These are phyloP conservation scores for Chalciporus chontae DNA, from an alignment of 768 basidiomycete genomes.

Conservation along the genomic window DNA sequence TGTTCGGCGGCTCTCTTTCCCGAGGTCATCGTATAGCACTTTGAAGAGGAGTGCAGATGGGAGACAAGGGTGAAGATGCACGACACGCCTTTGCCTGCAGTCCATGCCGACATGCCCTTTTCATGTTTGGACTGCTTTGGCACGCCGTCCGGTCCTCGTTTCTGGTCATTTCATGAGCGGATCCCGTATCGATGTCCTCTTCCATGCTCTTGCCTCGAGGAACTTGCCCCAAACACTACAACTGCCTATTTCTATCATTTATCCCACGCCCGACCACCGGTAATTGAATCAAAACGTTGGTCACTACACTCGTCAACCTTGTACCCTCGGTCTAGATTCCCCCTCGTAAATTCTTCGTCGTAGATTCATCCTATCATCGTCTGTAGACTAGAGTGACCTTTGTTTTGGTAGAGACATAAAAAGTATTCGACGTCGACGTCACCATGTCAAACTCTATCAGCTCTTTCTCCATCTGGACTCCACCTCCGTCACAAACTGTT, in stretches of 20 bases:
- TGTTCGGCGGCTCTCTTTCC: conserved; percentile 29
- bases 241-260: conserved; percentile 10
- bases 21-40: conserved; percentile 36
- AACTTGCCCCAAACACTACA: conserved; percentile 21
- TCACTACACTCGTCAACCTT: too few relatives aligned
- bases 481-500: too few relatives aligned
- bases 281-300: conserved; percentile 18
- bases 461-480: too few relatives aligned
- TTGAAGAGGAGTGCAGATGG: conserved; percentile 32
- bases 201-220: conserved; percentile 31
- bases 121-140: conserved; percentile 31
- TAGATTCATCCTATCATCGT: too few relatives aligned
- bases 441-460: too few relatives aligned
- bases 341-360: too few relatives aligned
- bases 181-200: conserved; percentile 17
- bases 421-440: too few relatives aligned
- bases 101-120: conserved; percentile 31
- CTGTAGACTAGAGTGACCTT: too few relatives aligned
- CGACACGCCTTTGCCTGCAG: conserved; percentile 36
- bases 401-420: too few relatives aligned
- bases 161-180: conserved; percentile 20
- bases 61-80: conserved; percentile 36
- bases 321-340: too few relatives aligned
- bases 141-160: conserved; percentile 24
- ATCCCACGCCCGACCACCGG: conserved; percentile 24